Conservation (phyloP, 805 yeast genomes). For the Kodamaea fukazawae region DNA sequence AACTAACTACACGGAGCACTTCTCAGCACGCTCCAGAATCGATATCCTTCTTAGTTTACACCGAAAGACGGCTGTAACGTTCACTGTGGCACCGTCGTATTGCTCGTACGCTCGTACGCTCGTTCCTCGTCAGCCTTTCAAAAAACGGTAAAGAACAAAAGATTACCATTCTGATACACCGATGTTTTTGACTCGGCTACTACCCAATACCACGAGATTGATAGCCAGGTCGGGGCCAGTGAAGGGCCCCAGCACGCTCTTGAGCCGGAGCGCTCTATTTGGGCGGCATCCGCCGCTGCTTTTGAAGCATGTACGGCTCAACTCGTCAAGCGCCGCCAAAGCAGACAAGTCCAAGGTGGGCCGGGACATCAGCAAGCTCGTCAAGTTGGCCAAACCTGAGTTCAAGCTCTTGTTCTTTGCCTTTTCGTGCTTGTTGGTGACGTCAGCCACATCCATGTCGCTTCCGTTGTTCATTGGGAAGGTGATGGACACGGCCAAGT, state of each 20-base stretch:
- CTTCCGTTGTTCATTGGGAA: conserved; percentile 85
- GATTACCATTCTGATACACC: too few species aligned
- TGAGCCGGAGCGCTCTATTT: too few species aligned
- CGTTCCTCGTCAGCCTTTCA: too few species aligned
- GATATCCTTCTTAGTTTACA: too few species aligned
- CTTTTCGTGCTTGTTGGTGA: conserved; percentile 56
- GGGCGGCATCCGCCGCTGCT: background rate
- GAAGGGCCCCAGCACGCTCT: too few species aligned
- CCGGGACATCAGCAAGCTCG: conserved; percentile 22
- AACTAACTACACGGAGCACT: too few species aligned
- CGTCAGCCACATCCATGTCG: conserved; percentile 78
- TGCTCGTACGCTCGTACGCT: too few species aligned
- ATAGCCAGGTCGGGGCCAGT: too few species aligned
- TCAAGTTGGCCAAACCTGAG: conserved; percentile 17
- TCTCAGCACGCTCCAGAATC: too few species aligned
- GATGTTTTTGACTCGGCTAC: too few species aligned
- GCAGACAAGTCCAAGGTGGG: background rate
- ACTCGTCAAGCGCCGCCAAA: background rate
- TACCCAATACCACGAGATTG: too few species aligned
- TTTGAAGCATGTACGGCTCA: conserved; percentile 1
- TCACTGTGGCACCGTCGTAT: background rate
- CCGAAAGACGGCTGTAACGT: background rate
- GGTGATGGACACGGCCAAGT: conserved; percentile 68
- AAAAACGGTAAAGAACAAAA: too few species aligned
- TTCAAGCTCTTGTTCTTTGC: conserved; percentile 41